Evolutionary conservation across 2,329 filamentous ascomycete species (phyloP).

Genomic region (Pseudogymnoascus destructans): DNA sequence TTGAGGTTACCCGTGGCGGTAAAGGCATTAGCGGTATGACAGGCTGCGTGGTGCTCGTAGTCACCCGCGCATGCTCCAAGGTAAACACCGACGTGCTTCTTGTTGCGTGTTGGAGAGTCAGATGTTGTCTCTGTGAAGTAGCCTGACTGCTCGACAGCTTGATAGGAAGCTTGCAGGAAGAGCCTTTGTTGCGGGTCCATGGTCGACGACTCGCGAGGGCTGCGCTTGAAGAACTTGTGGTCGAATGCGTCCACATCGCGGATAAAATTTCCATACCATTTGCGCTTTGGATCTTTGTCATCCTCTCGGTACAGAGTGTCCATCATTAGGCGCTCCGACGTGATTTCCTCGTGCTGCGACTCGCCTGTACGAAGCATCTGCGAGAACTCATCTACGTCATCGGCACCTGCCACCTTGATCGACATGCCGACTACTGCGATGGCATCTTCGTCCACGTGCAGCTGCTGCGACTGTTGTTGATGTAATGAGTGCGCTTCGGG

Average conservation of each 20-base stretch:
- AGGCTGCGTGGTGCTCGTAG: slow-evolving; percentile 23
- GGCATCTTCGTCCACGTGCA: slow-evolving; percentile 14
- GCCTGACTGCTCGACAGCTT: slow-evolving; percentile 21
- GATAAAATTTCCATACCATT: slow-evolving; percentile 13
- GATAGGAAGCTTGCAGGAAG: slow-evolving; percentile 18
- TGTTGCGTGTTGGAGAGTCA: neutral
- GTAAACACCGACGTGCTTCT: slow-evolving; percentile 21
- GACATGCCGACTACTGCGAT: slow-evolving; percentile 28
- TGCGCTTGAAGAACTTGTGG: slow-evolving; percentile 13
- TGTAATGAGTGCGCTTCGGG: neutral
- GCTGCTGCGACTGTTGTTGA: slow-evolving; percentile 11
- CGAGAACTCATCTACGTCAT: slow-evolving; percentile 25
- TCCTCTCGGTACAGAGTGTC: slow-evolving; percentile 22
- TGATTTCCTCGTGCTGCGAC: slow-evolving; percentile 23
- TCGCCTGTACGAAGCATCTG: slow-evolving; percentile 15
- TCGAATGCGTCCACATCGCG: slow-evolving; percentile 11
- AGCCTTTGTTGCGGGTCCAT: slow-evolving; percentile 21
- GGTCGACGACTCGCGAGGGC: neutral
- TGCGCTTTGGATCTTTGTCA: slow-evolving; percentile 2
- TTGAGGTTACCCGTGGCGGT: slow-evolving; percentile 19
- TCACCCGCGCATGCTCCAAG: slow-evolving; percentile 21
- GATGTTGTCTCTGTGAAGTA: neutral
- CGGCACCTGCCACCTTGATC: slow-evolving; percentile 24
- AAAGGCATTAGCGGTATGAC: slow-evolving; percentile 24
- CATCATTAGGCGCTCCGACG: slow-evolving; percentile 17